phyloP scores from a whole-genome alignment of 164 flowering plant genomes.

The Sextonia rubra region DNA sequence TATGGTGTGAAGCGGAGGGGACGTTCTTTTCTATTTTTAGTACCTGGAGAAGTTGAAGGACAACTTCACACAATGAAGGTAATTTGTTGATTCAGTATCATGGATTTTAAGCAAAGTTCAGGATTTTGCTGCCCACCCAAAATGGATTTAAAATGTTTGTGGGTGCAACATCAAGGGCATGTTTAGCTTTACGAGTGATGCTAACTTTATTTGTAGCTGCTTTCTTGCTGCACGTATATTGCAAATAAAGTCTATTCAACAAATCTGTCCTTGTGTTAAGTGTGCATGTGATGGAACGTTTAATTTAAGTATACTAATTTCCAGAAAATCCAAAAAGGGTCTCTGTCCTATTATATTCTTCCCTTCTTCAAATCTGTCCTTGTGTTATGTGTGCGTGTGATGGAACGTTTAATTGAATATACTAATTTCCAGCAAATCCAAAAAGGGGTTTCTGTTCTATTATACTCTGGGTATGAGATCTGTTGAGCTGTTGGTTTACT shows the following conservation, averaged over 20 bases:
- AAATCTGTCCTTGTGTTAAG: too few species aligned
- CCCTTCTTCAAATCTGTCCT: too few species aligned
- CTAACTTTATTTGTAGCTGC: neutral
- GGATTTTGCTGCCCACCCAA: constrained; percentile 4
- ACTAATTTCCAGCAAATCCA: neutral
- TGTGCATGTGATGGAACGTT: too few species aligned
- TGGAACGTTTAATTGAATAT: neutral
- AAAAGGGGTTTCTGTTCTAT: too few species aligned
- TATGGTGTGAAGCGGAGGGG: constrained; percentile 65
- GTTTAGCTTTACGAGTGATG: neutral
- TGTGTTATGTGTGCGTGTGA: too few species aligned
- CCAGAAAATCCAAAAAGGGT: too few species aligned
- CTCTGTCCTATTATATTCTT: too few species aligned
- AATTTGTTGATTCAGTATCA: constrained; percentile 19
- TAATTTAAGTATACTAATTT: neutral
- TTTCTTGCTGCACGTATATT: too few species aligned
- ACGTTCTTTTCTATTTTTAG: constrained; percentile 49
- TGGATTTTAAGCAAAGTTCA: constrained; percentile 11
- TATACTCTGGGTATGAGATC: too few species aligned
- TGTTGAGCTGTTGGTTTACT: too few species aligned
- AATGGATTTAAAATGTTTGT: neutral
- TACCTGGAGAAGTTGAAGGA: constrained; percentile 48
- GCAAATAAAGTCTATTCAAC: too few species aligned
- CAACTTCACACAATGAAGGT: constrained; percentile 30
- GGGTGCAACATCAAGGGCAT: neutral